Conservation (phyloP, 139 green algal genomes). For the Micractinium conductrix region DNA sequence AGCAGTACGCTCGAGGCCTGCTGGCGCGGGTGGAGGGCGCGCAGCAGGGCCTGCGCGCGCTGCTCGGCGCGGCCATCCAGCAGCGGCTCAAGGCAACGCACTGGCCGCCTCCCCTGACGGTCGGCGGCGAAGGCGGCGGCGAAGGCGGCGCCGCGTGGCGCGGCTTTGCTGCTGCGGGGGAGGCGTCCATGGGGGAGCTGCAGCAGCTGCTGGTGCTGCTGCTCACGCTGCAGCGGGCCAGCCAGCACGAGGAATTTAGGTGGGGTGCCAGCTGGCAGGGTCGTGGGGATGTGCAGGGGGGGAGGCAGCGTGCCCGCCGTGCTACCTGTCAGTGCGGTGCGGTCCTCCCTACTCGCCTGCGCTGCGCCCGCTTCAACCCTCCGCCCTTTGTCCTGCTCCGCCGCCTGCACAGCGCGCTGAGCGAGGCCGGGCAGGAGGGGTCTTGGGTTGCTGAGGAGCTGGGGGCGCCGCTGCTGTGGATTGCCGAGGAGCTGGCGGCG, state of each 20-base stretch:
- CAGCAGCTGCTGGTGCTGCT: constrained; percentile 39
- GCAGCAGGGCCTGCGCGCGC: not conserved
- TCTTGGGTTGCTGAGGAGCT: constrained; percentile 57
- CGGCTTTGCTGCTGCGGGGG: constrained; percentile 16
- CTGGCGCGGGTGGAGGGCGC: not conserved
- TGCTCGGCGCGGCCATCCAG: constrained; percentile 15
- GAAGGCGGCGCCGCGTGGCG: not conserved
- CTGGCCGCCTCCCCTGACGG: constrained; percentile 38
- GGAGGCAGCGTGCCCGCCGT: too few relatives aligned
- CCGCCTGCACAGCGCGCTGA: not conserved
- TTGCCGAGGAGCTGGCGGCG: constrained; percentile 46
- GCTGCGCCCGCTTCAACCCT: too few relatives aligned
- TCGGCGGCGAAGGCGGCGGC: not conserved
- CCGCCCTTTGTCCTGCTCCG: not conserved
- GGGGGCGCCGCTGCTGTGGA: constrained; percentile 50
- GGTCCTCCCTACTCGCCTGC: too few relatives aligned
- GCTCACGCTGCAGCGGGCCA: constrained; percentile 40
- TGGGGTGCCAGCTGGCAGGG: not conserved
- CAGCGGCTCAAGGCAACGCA: not conserved
- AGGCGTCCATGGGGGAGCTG: constrained; percentile 10
- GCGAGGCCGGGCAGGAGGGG: constrained; percentile 14
- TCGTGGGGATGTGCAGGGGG: too few relatives aligned
- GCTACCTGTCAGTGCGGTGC: too few relatives aligned
- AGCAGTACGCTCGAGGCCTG: not conserved
- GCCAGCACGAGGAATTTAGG: constrained; percentile 30